A percentile compares a stretch with the other conserved stretches of the same genome.
Conservation (phyloP, 2,329 filamentous ascomycete species). For the Dothiorella sarmentorum region DNA sequence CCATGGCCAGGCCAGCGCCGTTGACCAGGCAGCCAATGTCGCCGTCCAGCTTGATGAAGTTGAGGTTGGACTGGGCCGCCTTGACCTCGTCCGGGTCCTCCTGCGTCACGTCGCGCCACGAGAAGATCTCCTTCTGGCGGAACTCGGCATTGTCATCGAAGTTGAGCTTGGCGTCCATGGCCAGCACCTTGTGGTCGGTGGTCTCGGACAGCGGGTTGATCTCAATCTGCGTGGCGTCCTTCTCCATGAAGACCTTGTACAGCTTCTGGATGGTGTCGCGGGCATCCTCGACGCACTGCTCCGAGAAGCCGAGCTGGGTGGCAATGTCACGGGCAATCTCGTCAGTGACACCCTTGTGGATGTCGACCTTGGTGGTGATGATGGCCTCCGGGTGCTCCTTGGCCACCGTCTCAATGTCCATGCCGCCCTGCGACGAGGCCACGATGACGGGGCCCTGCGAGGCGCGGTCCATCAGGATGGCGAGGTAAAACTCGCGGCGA, state of each 20-base stretch:
- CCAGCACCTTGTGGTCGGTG: constrained; percentile 94
- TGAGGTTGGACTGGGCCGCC: constrained; percentile 87
- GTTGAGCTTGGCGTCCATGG: constrained; percentile 98
- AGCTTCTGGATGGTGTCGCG: constrained; percentile 97
- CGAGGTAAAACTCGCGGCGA: constrained; percentile 97
- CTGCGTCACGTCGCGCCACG: constrained; percentile 89
- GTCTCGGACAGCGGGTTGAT: constrained; percentile 99
- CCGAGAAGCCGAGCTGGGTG: constrained; percentile 90
- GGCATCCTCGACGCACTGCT: constrained; percentile 94
- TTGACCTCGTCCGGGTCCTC: constrained; percentile 98
- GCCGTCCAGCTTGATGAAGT: constrained; percentile 99
- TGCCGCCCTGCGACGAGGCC: constrained; percentile 95
- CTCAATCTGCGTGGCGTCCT: constrained; percentile 98
- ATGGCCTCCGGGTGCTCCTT: constrained; percentile 98
- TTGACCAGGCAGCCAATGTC: constrained; percentile 99
- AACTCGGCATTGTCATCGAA: constrained; percentile 99
- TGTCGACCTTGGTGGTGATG: constrained; percentile 88
- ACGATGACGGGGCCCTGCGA: constrained; percentile 93
- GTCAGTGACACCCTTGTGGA: constrained; percentile 92
- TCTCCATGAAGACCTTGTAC: constrained; percentile 98
- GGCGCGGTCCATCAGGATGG: constrained; percentile 94
- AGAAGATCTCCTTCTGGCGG: constrained; percentile 94
- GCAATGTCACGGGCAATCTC: constrained; percentile 89
- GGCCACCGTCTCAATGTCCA: constrained; percentile 98
- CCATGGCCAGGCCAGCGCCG: constrained; percentile 98